These are phyloP conservation scores for Mucor lusitanicus DNA, from an alignment of 371 early-diverging fungal species.

Conservation along the genomic window DNA sequence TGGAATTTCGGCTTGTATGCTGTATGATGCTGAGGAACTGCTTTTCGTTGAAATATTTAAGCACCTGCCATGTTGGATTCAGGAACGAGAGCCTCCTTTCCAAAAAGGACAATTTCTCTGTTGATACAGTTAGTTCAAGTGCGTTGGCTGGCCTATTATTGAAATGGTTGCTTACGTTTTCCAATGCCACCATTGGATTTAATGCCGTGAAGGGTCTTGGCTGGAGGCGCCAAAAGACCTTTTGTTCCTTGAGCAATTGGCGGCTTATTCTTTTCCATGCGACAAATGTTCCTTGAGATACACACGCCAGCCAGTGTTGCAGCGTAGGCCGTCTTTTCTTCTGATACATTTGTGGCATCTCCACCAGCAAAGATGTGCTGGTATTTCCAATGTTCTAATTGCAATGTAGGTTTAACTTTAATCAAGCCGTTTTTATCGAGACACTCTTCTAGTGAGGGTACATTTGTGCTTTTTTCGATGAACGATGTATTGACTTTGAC, in stretches of 20 bases:
- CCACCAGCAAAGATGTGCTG: conserved; percentile 70
- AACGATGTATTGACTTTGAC: conserved; percentile 36
- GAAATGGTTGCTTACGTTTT: conserved; percentile 32
- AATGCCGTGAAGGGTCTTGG: conserved; percentile 44
- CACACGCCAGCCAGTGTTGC: conserved; percentile 57
- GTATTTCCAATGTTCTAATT: conserved; percentile 59
- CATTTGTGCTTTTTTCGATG: conserved; percentile 21
- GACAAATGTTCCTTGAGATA: conserved; percentile 53
- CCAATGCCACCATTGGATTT: conserved; percentile 47
- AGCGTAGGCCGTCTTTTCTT: conserved; percentile 66
- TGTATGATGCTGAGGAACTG: conserved; percentile 39
- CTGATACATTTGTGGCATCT: conserved; percentile 62
- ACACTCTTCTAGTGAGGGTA: conserved; percentile 27
- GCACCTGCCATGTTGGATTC: conserved; percentile 36
- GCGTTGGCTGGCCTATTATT: background rate
- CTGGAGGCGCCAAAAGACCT: conserved; percentile 39
- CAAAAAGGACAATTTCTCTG: conserved; percentile 25
- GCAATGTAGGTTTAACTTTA: conserved; percentile 61
- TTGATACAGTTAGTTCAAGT: background rate
- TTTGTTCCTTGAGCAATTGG: conserved; percentile 45
- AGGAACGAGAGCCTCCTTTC: conserved; percentile 33
- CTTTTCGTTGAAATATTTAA: conserved; percentile 39
- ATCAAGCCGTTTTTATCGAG: conserved; percentile 44
- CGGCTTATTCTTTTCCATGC: conserved; percentile 46
- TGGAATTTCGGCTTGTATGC: conserved; percentile 13